phyloP scores from a whole-genome alignment of 495 filamentous ascomycete genomes.

The Penicillium cosmopolitanum region DNA sequence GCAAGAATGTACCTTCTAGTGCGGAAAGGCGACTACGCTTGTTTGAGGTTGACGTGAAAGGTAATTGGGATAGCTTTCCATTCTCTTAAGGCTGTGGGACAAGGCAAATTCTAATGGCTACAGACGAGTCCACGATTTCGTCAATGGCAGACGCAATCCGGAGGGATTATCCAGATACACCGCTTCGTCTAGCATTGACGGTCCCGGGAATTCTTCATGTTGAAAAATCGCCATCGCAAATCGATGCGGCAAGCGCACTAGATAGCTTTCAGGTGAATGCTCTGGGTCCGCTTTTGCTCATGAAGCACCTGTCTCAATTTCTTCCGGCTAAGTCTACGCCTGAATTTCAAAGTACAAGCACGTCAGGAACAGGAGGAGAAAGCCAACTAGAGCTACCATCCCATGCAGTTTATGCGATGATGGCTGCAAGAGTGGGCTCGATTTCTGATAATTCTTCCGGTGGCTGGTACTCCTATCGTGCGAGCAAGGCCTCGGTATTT shows the following conservation, averaged over 20 bases:
- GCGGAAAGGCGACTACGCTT: constrained; percentile 56
- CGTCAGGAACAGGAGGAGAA: not conserved
- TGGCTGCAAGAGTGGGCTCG: constrained; percentile 78
- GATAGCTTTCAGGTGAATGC: constrained; percentile 70
- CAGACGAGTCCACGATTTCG: constrained; percentile 47
- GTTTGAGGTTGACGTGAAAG: constrained; percentile 62
- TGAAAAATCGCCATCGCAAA: constrained; percentile 69
- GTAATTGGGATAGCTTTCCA: constrained; percentile 30
- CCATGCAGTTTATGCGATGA: constrained; percentile 66
- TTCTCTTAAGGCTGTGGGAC: no score
- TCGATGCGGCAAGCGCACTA: constrained; percentile 59
- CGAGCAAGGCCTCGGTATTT: constrained; percentile 73
- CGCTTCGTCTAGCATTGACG: constrained; percentile 70
- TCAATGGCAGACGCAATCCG: constrained; percentile 40
- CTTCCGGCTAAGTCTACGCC: constrained; percentile 57
- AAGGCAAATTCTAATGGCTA: not conserved
- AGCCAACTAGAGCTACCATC: constrained; percentile 27
- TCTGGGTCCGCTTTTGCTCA: constrained; percentile 72
- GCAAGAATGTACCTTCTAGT: constrained; percentile 31
- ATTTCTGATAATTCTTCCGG: constrained; percentile 70
- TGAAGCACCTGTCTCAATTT: constrained; percentile 72
- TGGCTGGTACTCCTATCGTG: constrained; percentile 78
- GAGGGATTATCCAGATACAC: constrained; percentile 52
- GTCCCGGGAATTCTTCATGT: constrained; percentile 75
- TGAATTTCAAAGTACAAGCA: constrained; percentile 18